A percentile compares a stretch with the other conserved stretches of the same genome.
Evolutionary conservation across 352 stramenopile genomes (phyloP).

Genomic region (Phytophthora vignae): DNA sequence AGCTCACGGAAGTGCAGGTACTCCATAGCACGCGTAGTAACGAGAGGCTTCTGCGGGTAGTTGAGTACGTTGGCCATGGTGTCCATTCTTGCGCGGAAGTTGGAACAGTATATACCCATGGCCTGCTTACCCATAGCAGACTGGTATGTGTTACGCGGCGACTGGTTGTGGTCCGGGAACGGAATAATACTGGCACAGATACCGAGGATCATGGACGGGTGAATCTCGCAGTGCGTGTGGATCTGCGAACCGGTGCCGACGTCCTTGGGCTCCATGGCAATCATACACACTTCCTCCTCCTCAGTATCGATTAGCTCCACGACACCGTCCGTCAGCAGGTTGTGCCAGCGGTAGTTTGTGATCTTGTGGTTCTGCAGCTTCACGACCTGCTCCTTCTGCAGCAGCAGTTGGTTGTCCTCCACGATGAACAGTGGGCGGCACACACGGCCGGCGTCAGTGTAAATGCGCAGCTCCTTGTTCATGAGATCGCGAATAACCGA

Average conservation of each 20-base stretch:
- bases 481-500: slow-evolving; percentile 98
- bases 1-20: slow-evolving; percentile 98
- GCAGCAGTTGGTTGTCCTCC: slow-evolving; percentile 94
- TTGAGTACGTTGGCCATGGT: slow-evolving; percentile 99
- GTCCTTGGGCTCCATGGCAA: slow-evolving; percentile 99
- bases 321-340: slow-evolving; percentile 93
- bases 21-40: slow-evolving; percentile 99
- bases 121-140: slow-evolving; percentile 99
- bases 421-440: slow-evolving; percentile 99
- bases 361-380: slow-evolving; percentile 94
- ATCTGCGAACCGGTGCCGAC: slow-evolving; percentile 91
- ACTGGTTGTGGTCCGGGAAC: slow-evolving; percentile 99
- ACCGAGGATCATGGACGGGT: slow-evolving; percentile 99
- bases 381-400: slow-evolving; percentile 98
- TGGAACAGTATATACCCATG: slow-evolving; percentile 99
- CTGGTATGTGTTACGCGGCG: slow-evolving; percentile 99
- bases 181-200: slow-evolving; percentile 99
- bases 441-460: slow-evolving; percentile 99
- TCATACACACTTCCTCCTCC: slow-evolving; percentile 99
- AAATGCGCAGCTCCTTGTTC: slow-evolving; percentile 99
- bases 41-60: slow-evolving; percentile 99
- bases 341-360: slow-evolving; percentile 90
- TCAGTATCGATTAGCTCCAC: slow-evolving; percentile 99
- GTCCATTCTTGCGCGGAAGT: slow-evolving; percentile 99
- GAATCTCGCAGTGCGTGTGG: slow-evolving; percentile 99